These are phyloP conservation scores for Cladosporium oxysporum DNA, from an alignment of 2,329 filamentous ascomycete genomes.

Conservation along the genomic window DNA sequence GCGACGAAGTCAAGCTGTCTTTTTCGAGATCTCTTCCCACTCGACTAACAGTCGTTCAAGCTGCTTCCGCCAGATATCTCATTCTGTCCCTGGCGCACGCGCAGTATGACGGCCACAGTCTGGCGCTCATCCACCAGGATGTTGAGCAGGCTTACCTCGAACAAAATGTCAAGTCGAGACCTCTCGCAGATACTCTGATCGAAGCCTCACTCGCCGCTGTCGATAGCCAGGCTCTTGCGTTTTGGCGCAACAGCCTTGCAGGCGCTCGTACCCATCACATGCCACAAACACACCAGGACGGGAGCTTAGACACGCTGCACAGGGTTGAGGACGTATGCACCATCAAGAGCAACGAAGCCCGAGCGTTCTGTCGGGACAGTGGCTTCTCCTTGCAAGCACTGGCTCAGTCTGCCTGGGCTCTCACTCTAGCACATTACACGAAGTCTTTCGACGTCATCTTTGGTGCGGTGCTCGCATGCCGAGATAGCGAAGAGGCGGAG, in stretches of 20 bases:
- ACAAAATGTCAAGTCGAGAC: slow-evolving; percentile 38
- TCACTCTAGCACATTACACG: slow-evolving; percentile 65
- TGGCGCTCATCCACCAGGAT: slow-evolving; percentile 71
- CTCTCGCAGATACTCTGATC: slow-evolving; percentile 57
- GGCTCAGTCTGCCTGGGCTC: slow-evolving; percentile 74
- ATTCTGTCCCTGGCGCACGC: slow-evolving; percentile 78
- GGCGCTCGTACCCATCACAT: slow-evolving; percentile 49
- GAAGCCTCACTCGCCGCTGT: slow-evolving; percentile 53
- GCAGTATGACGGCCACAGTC: slow-evolving; percentile 86
- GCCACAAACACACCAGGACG: slow-evolving; percentile 23
- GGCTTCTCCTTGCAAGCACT: slow-evolving; percentile 75
- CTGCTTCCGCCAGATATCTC: slow-evolving; percentile 44
- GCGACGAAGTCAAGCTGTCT: slow-evolving; percentile 43
- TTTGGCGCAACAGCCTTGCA: slow-evolving; percentile 72
- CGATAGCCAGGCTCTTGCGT: slow-evolving; percentile 53
- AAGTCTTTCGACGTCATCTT: slow-evolving; percentile 74
- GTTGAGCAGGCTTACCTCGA: slow-evolving; percentile 63
- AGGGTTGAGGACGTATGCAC: slow-evolving; percentile 51
- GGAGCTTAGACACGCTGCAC: slow-evolving; percentile 33
- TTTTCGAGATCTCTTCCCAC: slow-evolving; percentile 27
- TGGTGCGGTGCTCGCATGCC: slow-evolving; percentile 79
- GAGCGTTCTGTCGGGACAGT: slow-evolving; percentile 63
- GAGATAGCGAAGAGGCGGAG: slow-evolving; percentile 71
- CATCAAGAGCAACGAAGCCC: slow-evolving; percentile 46
- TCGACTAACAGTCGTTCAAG: slow-evolving; percentile 43